Evolutionary conservation across 352 stramenopile species (phyloP), one percentile per base, ranked within the genome.

Genomic region (Globisporangium abappressorium): DNA sequence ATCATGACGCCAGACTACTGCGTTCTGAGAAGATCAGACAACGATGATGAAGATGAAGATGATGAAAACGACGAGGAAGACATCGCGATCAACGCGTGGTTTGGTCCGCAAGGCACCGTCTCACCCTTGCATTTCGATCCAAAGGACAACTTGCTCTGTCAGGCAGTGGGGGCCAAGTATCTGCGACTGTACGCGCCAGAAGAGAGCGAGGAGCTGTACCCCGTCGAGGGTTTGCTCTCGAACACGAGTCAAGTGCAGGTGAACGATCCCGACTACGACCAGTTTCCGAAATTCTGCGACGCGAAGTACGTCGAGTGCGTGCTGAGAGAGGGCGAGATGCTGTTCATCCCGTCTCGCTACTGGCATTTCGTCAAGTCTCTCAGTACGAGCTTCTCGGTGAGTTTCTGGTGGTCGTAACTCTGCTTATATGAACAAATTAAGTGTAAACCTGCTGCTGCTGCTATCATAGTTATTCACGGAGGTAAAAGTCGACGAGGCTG

Each of bases 1-100:
- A 94, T 97, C 65, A 75, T 91, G 56, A 94, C 78, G 0, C 91
- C 91, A 0, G 91, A 97, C 81, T 97, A 97, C 68, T 97, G 91
- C 73, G 82, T 75, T 1, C 54, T 96, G n/a, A 72, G 81, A 36
- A 77, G 84, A 46, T 55, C 30, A 3, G 65, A 26, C 24, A 26
- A 26, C 24, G 24, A 71, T 5, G 69, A 81, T 43, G 74, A 82
- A 28, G 58, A 63, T 1, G 56, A 72, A 11, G 70, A 81, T 30
- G 60, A 62, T 3, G 56, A 72, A 11, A 69, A 85, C 6, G 73
- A 76, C 0, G 73, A 85, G 38, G 78, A 91, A 36, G 86, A 92
- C 62, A 82, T 97, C 18, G 84, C 87, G 0, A 71, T 92, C 24
- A 96, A 97, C 64, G 85, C 87, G 28, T 97, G 91, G 90, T 94